Base-by-base conservation (phyloP, 2,329 filamentous ascomycete species). In the Peltaster fructicola region DNA sequence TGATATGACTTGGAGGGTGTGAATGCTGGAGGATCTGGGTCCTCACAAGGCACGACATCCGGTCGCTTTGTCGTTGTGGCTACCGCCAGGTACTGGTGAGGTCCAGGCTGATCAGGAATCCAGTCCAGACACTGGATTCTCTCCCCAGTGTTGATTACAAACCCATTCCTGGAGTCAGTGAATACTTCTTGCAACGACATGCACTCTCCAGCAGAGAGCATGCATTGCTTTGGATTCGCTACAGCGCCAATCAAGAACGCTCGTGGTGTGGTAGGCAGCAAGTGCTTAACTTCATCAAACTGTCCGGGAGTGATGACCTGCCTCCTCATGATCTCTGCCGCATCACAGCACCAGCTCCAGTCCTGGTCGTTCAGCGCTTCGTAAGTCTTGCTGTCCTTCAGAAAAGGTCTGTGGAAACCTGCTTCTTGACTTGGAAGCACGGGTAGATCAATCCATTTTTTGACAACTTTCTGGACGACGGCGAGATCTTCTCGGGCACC, bases 41-140 rank as follows among this genome's bases (percentile, higher is more conserved):
- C 31, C 39, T 48, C 36, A 33, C 50, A 20, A 33, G 42, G 26
- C 32, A 44, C 35, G 33, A 46, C 39, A 7, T 49, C 39, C 6
- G 46, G 41, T 32, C 40, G 31, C 14, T 32, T 13, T 6, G 38
- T 49, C 37, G 39, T 45, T 30, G 39, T 31, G 4, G 39, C 33
- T 5, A 68, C 45, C 10, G 65, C 63, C 5, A 73, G 52, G 44
- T 68, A 71, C 34, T 73, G 68, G 11, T 47, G 51, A n/a, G 40
- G 35, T 3, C 53, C 54, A 11, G 48, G 29, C 23, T 53, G 49
- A 16, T 52, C 52, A 5, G 51, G 45, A 4, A 40, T 47, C 57
- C 57, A 61, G 18, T 57, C 53, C 4, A 56, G 36, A 16, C 59
- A 61, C 32, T 65, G 57, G 6, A 70, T 44, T 24, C 56, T 61